Evolutionary conservation across 306 rosid species (phyloP), one percentile per base, ranked within the genome.

Genomic region (Quercus alba): DNA sequence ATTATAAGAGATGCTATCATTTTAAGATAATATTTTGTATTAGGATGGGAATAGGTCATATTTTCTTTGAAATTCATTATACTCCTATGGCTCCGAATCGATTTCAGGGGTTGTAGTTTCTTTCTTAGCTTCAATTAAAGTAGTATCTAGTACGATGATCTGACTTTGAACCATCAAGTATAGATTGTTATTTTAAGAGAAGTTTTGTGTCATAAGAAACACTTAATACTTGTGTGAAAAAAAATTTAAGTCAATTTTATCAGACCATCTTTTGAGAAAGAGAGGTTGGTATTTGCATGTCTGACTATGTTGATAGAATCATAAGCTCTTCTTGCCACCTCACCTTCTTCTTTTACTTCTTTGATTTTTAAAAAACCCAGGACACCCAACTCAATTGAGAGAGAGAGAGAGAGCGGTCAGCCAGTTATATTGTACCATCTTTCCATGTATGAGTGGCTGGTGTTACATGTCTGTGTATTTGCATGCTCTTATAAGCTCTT

Each of bases 391-490:
- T 49, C 26, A 2, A 23, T 67, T 31, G 72, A 66, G 72, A 58
- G 64, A 20, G 64, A 3, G 64, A 56, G 61, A 56, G 63, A 20
- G 64, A 21, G 30, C 1, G 8, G 23, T 35, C 72, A 19, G 38
- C 72, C 35, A 23, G 61, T 77, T 68, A 49, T 68, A 19, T 51
- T 52, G 61, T 70, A 14, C 54, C 75, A 44, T 77, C 64, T 66
- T 84, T 76, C 80, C 81, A 57, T 26, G 75, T 35, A 72, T 31
- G 82, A 67, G 66, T 63, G 81, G 78, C 71, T 25, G 73, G 35
- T 30, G 31, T 62, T 67, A 63, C 6, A 35, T 59, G 80, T 74
- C 63, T 58, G 9, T 73, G 28, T 55, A 14, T 26, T 19, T 14
- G 56, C 71, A 23, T 75, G 28, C 49, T 19, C 75, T 74, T 11